Evolutionary conservation across 2,329 filamentous ascomycete genomes (phyloP).

Genomic region (Hypoxylon sp.): DNA sequence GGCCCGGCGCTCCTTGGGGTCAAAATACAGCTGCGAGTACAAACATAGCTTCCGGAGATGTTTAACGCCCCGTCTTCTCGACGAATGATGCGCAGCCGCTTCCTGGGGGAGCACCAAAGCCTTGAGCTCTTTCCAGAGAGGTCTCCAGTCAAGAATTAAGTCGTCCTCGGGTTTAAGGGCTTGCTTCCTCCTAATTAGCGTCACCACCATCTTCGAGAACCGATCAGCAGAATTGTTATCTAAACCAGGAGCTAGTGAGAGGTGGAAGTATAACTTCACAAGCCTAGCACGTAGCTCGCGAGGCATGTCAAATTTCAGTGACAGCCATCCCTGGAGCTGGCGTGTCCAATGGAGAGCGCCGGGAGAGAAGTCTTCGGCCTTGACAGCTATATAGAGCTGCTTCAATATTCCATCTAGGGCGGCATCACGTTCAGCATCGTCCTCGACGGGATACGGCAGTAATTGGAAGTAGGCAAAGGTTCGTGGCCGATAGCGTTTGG

Average conservation of each 20-base stretch:
- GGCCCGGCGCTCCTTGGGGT: slow-evolving; percentile 84
- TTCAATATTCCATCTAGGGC: slow-evolving; percentile 91
- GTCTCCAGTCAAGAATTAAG: slow-evolving; percentile 92
- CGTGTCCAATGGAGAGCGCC: slow-evolving; percentile 97
- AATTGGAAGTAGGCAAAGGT: slow-evolving; percentile 95
- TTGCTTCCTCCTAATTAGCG: slow-evolving; percentile 95
- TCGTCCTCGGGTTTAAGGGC: slow-evolving; percentile 93
- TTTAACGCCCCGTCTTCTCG: slow-evolving; percentile 70
- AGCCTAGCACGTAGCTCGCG: slow-evolving; percentile 85
- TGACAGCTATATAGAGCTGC: slow-evolving; percentile 91
- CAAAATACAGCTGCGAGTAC: slow-evolving; percentile 92
- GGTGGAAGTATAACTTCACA: slow-evolving; percentile 93
- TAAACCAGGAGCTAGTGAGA: slow-evolving; percentile 89
- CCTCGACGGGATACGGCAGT: slow-evolving; percentile 90
- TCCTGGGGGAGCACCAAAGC: slow-evolving; percentile 89
- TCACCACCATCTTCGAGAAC: slow-evolving; percentile 97
- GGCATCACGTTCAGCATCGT: slow-evolving; percentile 80
- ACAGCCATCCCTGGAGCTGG: slow-evolving; percentile 94
- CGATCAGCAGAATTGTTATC: slow-evolving; percentile 86
- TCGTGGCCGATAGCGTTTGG: slow-evolving; percentile 82
- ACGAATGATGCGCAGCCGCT: slow-evolving; percentile 74
- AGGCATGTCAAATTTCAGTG: slow-evolving; percentile 96
- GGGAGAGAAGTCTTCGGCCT: slow-evolving; percentile 93
- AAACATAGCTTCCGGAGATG: slow-evolving; percentile 88
- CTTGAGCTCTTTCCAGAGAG: slow-evolving; percentile 93